A percentile compares a stretch with the other conserved stretches of the same genome.
Evolutionary conservation across 2,329 filamentous ascomycete species (phyloP).

Genomic region (Leptographium flavum): DNA sequence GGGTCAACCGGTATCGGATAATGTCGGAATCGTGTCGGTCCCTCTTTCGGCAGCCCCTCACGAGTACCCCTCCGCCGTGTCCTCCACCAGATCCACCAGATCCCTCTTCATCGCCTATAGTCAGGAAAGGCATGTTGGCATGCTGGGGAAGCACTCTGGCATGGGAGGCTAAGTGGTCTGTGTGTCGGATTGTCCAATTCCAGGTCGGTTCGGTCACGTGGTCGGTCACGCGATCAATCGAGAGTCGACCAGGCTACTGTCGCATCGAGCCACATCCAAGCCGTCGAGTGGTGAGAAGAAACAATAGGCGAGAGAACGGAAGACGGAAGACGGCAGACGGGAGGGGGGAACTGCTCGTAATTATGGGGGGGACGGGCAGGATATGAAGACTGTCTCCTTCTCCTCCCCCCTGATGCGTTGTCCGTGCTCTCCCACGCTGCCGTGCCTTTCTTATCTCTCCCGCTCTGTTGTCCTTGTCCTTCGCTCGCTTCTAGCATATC

Average conservation of each 20-base stretch:
- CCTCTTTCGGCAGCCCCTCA: no score
- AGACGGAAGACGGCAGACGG: background rate
- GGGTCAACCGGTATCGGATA: no score
- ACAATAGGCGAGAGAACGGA: background rate
- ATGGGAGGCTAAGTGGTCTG: no score
- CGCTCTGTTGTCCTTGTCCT: background rate
- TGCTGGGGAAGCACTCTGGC: no score
- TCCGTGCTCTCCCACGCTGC: background rate
- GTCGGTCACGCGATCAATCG: background rate
- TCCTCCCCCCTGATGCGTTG: background rate
- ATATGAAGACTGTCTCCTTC: background rate
- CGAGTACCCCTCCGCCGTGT: no score
- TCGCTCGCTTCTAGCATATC: constrained; percentile 1
- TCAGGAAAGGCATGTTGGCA: no score
- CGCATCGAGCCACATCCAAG: background rate
- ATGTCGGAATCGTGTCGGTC: no score
- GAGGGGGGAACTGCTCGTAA: background rate
- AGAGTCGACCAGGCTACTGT: background rate
- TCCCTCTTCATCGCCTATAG: no score
- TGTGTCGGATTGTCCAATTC: no score
- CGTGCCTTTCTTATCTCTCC: background rate
- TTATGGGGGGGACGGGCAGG: background rate
- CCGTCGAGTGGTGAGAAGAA: background rate
- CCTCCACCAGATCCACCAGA: no score
- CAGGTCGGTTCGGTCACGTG: background rate